Conservation (phyloP, 1,284 basidiomycete species). For the Ustilago trichophora region DNA sequence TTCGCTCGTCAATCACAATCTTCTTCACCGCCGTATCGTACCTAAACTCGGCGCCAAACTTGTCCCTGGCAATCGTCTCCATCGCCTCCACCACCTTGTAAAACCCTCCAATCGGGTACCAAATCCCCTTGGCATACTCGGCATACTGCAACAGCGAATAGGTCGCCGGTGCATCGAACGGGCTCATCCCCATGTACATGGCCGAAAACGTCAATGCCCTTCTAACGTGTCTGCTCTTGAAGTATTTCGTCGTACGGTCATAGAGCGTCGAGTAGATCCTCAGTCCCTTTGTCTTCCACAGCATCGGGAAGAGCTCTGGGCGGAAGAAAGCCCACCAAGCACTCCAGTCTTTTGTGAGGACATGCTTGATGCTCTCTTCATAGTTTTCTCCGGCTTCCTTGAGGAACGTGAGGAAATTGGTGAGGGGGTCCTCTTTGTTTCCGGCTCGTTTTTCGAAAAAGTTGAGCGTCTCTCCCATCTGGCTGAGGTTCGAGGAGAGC, state of each 20-base stretch:
- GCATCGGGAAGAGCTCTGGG: constrained; percentile 68
- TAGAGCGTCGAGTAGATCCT: constrained; percentile 60
- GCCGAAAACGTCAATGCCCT: constrained; percentile 27
- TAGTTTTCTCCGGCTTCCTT: constrained; percentile 69
- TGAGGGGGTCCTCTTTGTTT: constrained; percentile 59
- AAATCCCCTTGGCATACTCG: constrained; percentile 71
- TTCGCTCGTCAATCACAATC: constrained; percentile 59
- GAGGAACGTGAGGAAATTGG: constrained; percentile 67
- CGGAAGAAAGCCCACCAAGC: constrained; percentile 68
- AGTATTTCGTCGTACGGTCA: constrained; percentile 68
- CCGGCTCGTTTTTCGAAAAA: constrained; percentile 70
- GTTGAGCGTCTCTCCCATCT: constrained; percentile 69
- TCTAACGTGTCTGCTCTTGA: constrained; percentile 69
- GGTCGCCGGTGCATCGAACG: constrained; percentile 71
- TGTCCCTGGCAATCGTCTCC: constrained; percentile 67
- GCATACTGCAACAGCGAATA: constrained; percentile 71
- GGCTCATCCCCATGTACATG: constrained; percentile 69
- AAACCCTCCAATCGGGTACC: constrained; percentile 71
- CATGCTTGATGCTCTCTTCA: constrained; percentile 68
- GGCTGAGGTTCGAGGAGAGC: constrained; percentile 68
- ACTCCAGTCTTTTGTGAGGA: constrained; percentile 69
- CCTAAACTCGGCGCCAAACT: constrained; percentile 68
- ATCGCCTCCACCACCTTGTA: constrained; percentile 69
- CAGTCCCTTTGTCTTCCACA: constrained; percentile 55
- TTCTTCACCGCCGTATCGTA: constrained; percentile 68